Conservation (phyloP, 2,329 filamentous ascomycete species). For the Calonectria ilicicola region DNA sequence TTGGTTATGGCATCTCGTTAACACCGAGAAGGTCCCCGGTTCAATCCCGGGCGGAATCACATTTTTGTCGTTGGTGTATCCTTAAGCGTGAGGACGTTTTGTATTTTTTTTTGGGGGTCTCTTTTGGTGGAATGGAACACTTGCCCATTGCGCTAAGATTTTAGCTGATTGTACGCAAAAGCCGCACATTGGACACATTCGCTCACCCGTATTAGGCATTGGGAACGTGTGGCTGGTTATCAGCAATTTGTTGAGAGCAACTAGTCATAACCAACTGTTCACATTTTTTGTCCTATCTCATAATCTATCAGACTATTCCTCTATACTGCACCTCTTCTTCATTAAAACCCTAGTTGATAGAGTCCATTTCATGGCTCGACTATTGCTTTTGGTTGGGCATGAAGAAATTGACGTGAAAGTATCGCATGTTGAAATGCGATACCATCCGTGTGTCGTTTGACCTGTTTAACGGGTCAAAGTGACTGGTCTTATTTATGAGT, state of each 20-base stretch:
- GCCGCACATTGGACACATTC: no score
- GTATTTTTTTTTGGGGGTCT: not conserved
- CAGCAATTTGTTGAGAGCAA: no score
- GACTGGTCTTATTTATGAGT: constrained; percentile 30
- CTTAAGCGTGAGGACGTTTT: not conserved
- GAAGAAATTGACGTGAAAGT: not conserved
- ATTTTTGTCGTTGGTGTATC: constrained; percentile 11
- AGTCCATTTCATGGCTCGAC: not conserved
- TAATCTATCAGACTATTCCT: not conserved
- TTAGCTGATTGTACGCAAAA: no score
- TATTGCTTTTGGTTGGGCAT: no score
- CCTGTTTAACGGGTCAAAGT: no score
- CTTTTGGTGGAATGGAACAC: not conserved
- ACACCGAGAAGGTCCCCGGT: constrained; percentile 40
- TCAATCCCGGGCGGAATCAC: constrained; percentile 38
- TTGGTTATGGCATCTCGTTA: constrained; percentile 39
- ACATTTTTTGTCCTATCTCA: not conserved
- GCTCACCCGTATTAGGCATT: no score
- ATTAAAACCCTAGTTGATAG: not conserved
- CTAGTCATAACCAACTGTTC: no score
- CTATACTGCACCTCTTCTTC: not conserved
- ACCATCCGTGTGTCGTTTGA: not conserved
- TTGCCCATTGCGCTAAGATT: not conserved
- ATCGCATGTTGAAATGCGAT: not conserved
- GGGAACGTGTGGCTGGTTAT: no score